These are phyloP conservation scores for Vicia sativa DNA, from an alignment of 306 rosid genomes.

Conservation along the genomic window DNA sequence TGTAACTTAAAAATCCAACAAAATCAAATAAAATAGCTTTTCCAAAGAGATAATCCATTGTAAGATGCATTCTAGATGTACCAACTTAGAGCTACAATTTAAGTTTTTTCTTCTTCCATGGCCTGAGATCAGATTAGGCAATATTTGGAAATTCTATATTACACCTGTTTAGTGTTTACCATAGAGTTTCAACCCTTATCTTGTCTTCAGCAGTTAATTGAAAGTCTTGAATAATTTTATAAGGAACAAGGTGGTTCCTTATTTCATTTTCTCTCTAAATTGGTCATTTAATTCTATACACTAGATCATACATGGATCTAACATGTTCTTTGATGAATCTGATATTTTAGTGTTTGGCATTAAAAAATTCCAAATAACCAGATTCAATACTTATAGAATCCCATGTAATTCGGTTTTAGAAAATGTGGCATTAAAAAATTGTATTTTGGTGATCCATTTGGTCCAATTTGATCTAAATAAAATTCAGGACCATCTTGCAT, in stretches of 20 bases:
- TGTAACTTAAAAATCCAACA: constrained; percentile 42
- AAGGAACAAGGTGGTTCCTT: background rate
- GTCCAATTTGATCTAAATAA: no score
- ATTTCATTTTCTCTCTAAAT: background rate
- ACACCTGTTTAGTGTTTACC: constrained; percentile 5
- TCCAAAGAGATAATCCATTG: constrained; percentile 19
- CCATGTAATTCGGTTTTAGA: no score
- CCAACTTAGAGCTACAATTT: constrained; percentile 29
- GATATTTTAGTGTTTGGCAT: background rate
- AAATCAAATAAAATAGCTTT: constrained; percentile 15
- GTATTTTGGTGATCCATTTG: no score
- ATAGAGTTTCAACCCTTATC: background rate
- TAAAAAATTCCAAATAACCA: no score
- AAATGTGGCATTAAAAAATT: no score
- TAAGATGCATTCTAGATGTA: constrained; percentile 50
- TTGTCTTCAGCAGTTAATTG: background rate
- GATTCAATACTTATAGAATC: no score
- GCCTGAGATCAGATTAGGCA: constrained; percentile 34
- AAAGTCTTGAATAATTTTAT: background rate
- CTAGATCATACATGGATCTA: background rate
- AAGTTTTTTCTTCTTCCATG: constrained; percentile 6
- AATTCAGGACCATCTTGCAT: no score
- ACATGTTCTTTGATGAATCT: background rate
- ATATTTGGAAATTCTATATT: constrained; percentile 23
- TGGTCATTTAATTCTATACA: background rate